Evolutionary conservation across 805 yeast species (phyloP), one percentile per base, ranked within the genome.

Genomic region (Jamesozyma rosinii): DNA sequence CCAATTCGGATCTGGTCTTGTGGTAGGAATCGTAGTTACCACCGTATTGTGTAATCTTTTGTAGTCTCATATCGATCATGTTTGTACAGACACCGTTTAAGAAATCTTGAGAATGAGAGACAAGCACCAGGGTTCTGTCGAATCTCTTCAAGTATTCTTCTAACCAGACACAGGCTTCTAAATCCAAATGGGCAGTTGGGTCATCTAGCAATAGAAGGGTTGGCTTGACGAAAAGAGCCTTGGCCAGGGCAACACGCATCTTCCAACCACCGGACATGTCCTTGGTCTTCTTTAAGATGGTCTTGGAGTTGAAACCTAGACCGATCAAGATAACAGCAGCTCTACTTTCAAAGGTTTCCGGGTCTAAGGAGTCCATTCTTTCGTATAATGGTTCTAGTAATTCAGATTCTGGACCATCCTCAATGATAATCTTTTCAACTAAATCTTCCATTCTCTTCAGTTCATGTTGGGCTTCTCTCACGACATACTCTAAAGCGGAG

Each of bases 191-290:
- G 43, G 98, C 98, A 53, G 98, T 92, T 59, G 98, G 98, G 69
- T 92, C 98, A 73, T 92, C 98, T 66, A 92, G 79, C 57, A 92
- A 72, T 61, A 92, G 74, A 56, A 92, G 71, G 41, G 97, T 89
- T 63, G 98, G 98, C 74, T 92, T 90, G 54, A 92, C 97, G 74
- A 92, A 92, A 57, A 92, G 75, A 26, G 98, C 98, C 70, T 92
- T 92, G 48, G 96, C 95, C 49, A 92, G 75, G 37, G 98, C 97
- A 49, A 92, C 98, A 72, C 98, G 87, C 98, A 92, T 92, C 75
- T 88, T 88, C 98, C 98, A 92, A 66, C 98, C 98, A 78, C 98
- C 98, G 63, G 97, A 87, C 98, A 92, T 92, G 64, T 92, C 97
- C 69, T 87, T 89, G 59, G 98, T 92, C 70, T 81, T 83, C 77